Evolutionary conservation across 768 basidiomycete species (phyloP), one percentile per base, ranked within the genome.

Genomic region (Termitomyces sp.): DNA sequence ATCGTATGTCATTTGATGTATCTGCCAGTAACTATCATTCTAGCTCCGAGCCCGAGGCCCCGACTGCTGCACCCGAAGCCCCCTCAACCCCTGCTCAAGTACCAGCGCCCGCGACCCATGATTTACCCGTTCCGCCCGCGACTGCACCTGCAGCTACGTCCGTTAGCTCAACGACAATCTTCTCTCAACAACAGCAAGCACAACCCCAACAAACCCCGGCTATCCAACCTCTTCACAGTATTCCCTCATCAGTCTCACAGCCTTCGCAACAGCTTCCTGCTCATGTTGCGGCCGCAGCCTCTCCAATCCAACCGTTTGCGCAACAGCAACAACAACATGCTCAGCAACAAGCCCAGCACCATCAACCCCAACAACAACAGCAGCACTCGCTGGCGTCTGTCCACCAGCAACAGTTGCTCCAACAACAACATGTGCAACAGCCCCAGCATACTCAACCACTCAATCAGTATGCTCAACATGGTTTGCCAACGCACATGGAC

Each of bases 401-500:
- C 3, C 54, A 55, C 11, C 56, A 57, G 31, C 56, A 57, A 50
- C 56, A 45, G 46, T 42, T 57, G 48, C 54, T 55, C 44, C 54
- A 55, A 55, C 54, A 52, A 34, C 51, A 55, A 24, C 54, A 55
- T 36, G 54, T 18, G 5, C 54, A 55, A 47, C 54, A 46, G 22
- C 54, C 54, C 18, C 54, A 55, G 22, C 54, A 55, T 45, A 55
- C 79, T 31, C 77, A 78, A 56, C 75, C 75, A 46, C 75, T 76
- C 54, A 67, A 80, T 63, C 80, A 84, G 61, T 88, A 87, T 69
- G 72, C 83, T 3, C 88, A 89, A 57, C 88, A 87, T 61, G 82
- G 81, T 24, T 76, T 91, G 18, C 78, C 81, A 1, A 80, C 83
- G 2, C 88, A 88, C 59, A 80, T 89, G 61, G 87, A 89, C 57